Conservation (phyloP, 2,329 filamentous ascomycete genomes). For the Colletotrichum melonis region DNA sequence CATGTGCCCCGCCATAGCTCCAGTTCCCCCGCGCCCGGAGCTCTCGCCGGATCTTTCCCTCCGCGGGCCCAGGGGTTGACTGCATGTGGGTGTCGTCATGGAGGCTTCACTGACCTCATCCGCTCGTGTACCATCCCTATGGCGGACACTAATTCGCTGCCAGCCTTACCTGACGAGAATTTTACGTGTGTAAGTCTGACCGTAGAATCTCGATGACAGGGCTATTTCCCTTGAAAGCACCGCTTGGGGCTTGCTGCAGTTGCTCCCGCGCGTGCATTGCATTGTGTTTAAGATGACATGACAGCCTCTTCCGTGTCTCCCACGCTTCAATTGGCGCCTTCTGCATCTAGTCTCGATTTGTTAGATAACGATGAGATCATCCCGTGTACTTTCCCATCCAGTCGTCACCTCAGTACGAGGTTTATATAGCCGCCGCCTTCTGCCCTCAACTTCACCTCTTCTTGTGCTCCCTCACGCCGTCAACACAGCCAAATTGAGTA, state of each 20-base stretch:
- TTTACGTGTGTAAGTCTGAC: background rate
- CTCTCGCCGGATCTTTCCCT: slow-evolving; percentile 4
- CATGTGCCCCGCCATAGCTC: background rate
- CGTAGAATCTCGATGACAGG: slow-evolving; percentile 1
- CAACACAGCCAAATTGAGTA: background rate
- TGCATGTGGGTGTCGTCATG: slow-evolving; percentile 31
- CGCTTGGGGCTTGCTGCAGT: background rate
- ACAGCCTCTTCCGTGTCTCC: background rate
- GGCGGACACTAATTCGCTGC: slow-evolving; percentile 1
- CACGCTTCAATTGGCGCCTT: background rate
- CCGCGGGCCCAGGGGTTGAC: background rate
- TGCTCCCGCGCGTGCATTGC: background rate
- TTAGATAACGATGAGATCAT: slow-evolving; percentile 30
- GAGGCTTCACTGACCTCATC: slow-evolving; percentile 34
- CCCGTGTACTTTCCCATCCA: background rate
- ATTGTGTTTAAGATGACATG: background rate
- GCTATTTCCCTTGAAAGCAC: background rate
- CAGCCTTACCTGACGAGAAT: background rate
- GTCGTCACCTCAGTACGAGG: background rate
- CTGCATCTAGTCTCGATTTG: background rate
- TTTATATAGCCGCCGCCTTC: slow-evolving; percentile 12
- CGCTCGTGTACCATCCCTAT: background rate
- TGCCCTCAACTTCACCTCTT: background rate
- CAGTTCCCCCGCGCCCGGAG: background rate
- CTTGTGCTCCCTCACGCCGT: background rate